Evolutionary conservation across 164 flowering plant species (phyloP).

Genomic region (Stephania japonica): DNA sequence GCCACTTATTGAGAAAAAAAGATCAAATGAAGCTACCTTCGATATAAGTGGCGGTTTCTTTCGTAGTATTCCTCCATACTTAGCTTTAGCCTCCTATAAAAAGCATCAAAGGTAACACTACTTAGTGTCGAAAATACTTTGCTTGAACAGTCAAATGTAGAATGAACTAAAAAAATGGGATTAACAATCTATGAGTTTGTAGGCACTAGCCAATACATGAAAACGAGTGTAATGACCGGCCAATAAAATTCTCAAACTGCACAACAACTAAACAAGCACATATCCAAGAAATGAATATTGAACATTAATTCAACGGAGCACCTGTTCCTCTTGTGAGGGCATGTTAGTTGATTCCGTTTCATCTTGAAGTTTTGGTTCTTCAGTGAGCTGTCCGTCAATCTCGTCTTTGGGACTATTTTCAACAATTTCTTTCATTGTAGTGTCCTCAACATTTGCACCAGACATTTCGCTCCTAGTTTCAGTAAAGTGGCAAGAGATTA

Average conservation of each 20-base stretch:
- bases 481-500: not conserved
- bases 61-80: slow-evolving; percentile 79
- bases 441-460: slow-evolving; percentile 17
- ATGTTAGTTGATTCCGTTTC: slow-evolving; percentile 24
- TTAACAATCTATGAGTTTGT: not conserved
- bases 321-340: slow-evolving; percentile 39
- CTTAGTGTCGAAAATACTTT: not conserved
- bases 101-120: slow-evolving; percentile 8
- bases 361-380: slow-evolving; percentile 16
- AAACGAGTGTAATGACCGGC: not conserved
- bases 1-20: not conserved
- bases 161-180: not conserved
- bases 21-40: slow-evolving; percentile 41
- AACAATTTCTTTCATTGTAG: slow-evolving; percentile 25
- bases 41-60: slow-evolving; percentile 82
- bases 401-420: slow-evolving; percentile 16
- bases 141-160: not conserved
- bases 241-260: not conserved
- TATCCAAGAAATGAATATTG: not conserved
- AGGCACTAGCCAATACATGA: not conserved
- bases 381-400: slow-evolving; percentile 18
- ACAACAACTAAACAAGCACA: not conserved
- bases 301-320: slow-evolving; percentile 7
- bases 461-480: slow-evolving; percentile 17
- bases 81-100: slow-evolving; percentile 60